Conservation (phyloP, 169 alveolate species). For the Plasmodium blacklocki region DNA sequence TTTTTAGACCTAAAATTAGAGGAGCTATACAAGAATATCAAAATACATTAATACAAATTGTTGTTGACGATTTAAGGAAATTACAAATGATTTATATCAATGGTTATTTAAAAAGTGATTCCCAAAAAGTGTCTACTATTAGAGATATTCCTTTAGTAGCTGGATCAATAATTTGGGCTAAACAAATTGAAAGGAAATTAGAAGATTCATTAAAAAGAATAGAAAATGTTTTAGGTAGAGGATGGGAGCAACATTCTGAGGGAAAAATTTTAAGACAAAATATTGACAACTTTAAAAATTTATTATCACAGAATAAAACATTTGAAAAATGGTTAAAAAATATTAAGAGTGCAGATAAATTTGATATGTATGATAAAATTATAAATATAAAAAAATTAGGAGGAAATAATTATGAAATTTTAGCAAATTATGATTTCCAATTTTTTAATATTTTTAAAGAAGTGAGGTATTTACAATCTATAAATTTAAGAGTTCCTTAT, state of each 20-base stretch:
- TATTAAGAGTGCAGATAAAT: conserved; percentile 68
- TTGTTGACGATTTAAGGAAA: conserved; percentile 91
- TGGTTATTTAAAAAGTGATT: conserved; percentile 92
- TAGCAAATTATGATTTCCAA: conserved; percentile 80
- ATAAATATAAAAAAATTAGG: conserved; percentile 72
- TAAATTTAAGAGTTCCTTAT: conserved; percentile 90
- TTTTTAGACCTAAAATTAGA: conserved; percentile 95
- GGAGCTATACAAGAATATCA: conserved; percentile 98
- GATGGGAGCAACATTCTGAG: conserved; percentile 95
- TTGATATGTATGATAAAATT: conserved; percentile 74
- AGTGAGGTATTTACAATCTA: conserved; percentile 86
- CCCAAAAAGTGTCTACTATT: conserved; percentile 90
- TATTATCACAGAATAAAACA: conserved; percentile 88
- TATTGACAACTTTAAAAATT: conserved; percentile 92
- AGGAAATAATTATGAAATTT: conserved; percentile 76
- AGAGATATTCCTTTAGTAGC: conserved; percentile 96
- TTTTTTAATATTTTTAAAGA: conserved; percentile 80
- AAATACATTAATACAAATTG: conserved; percentile 92
- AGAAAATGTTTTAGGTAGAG: conserved; percentile 93
- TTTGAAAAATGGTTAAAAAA: conserved; percentile 77
- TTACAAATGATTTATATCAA: conserved; percentile 92
- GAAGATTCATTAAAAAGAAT: conserved; percentile 88
- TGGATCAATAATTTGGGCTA: conserved; percentile 96
- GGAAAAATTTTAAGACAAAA: conserved; percentile 94
- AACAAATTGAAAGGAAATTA: conserved; percentile 91